Evolutionary conservation across 192 early-diverging fungal genomes (phyloP), one percentile per base, ranked within the genome.

Genomic region (Rhizophagus sp.): DNA sequence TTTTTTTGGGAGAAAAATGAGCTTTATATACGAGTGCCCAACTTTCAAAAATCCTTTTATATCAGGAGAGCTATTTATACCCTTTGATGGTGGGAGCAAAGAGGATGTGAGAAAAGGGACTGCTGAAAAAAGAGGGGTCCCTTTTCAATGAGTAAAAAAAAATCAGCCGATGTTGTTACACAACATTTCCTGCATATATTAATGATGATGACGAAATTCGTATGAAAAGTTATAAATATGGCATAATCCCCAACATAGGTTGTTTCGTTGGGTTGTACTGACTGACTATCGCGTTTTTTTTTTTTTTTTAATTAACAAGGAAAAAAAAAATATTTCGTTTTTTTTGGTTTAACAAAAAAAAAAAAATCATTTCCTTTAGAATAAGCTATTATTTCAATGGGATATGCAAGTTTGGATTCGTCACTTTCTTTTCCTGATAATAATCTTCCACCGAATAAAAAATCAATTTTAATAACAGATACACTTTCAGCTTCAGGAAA

Each of bases 391-490:
- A 52, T 17, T 17, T 57, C 17, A 62, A 78, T 78, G 76, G 76
- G 76, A 22, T 78, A 78, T 39, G 62, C 25, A 49, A 67, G 64
- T 47, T 52, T 78, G 34, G 76, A 78, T 34, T 8, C n/a, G 24
- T 64, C 65, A 9, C 62, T 78, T 41, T 49, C 76, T 9, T 78
- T 78, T 25, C 47, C 71, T 73, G 36, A 76, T 15, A 27, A 47
- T 13, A 78, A 78, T 68, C n/a, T 78, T 62, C n/a, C 22, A 39
- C 87, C 88, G 6, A 67, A 78, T n/a, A 83, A 84, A 36, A 72
- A 74, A 62, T 84, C 84, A 12, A 81, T 92, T 49, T 84, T 88
- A 25, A 87, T 92, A 39, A 87, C 88, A 9, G 91, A 92, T 68
- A 88, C 88, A 27, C 71, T 89, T 15, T 83, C 76, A 2, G 85